Percentiles rank a stretch among this genome's conserved stretches.
Evolutionary conservation across 2,329 filamentous ascomycete genomes (phyloP).

Genomic region (Sporothrix sp.): DNA sequence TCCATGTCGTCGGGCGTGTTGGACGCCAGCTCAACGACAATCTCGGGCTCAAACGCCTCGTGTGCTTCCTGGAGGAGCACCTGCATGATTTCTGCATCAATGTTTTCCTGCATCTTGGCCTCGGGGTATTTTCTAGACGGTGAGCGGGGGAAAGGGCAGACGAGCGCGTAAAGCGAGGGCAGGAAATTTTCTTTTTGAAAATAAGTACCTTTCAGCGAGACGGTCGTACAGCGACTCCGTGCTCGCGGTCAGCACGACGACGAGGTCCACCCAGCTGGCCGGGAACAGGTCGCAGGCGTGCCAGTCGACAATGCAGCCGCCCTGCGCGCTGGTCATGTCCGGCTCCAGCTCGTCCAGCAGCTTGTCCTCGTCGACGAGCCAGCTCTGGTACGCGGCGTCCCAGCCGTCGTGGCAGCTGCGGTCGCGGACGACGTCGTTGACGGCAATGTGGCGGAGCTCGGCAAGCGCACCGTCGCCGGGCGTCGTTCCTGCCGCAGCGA

Average conservation of each 20-base stretch:
- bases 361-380: conserved; percentile 92
- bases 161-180: not conserved
- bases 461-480: not conserved
- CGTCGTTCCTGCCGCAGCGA: conserved; percentile 23
- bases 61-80: conserved; percentile 83
- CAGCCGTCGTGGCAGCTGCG: conserved; percentile 77
- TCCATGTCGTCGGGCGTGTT: conserved; percentile 79
- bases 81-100: conserved; percentile 97
- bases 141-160: not conserved
- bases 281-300: conserved; percentile 96
- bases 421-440: conserved; percentile 90
- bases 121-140: conserved; percentile 62
- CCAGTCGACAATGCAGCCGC: conserved; percentile 92
- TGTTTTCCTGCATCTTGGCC: conserved; percentile 85
- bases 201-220: conserved; percentile 55
- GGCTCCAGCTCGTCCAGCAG: conserved; percentile 77
- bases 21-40: conserved; percentile 81
- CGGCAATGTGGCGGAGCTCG: conserved; percentile 65
- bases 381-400: conserved; percentile 75
- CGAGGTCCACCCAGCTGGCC: conserved; percentile 85
- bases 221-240: conserved; percentile 77
- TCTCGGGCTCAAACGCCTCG: conserved; percentile 75
- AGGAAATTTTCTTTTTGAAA: too few species aligned
- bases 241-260: conserved; percentile 79
- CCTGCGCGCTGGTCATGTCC: conserved; percentile 59